These are phyloP conservation scores for Quercus parvula DNA, from an alignment of 306 rosid species.

Conservation along the genomic window DNA sequence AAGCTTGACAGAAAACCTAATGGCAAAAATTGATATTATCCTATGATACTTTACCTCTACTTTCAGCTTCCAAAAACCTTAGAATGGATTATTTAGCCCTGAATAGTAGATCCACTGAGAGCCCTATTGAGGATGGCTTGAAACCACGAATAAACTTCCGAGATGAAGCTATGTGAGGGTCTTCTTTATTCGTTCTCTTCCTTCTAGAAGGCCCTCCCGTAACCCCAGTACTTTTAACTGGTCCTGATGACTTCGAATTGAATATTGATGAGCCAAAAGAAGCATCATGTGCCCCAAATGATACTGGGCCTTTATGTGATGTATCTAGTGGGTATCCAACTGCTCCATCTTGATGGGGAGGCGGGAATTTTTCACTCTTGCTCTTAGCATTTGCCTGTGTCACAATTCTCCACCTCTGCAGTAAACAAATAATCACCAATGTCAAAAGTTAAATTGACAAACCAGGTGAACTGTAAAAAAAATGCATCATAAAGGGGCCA, in stretches of 20 bases:
- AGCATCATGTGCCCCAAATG: conserved; percentile 59
- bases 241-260: conserved; percentile 50
- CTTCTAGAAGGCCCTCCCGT: conserved; percentile 45
- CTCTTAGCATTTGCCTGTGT: conserved; percentile 70
- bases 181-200: conserved; percentile 42
- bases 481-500: neutral
- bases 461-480: neutral
- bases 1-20: conserved; percentile 15
- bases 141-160: conserved; percentile 63
- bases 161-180: conserved; percentile 53
- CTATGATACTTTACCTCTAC: conserved; percentile 19
- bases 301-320: conserved; percentile 56
- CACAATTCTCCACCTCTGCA: conserved; percentile 84
- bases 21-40: conserved; percentile 22
- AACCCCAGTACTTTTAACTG: conserved; percentile 37
- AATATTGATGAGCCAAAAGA: conserved; percentile 57
- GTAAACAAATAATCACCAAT: conserved; percentile 25
- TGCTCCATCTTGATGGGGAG: conserved; percentile 91
- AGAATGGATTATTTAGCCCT: conserved; percentile 41
- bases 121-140: conserved; percentile 67
- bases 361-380: conserved; percentile 98
- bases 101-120: conserved; percentile 53
- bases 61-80: conserved; percentile 33
- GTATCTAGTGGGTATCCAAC: conserved; percentile 66
- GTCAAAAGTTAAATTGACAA: neutral